Percentiles rank a stretch among this genome's conserved stretches.
These are phyloP conservation scores for Suillus americanus DNA, from an alignment of 768 basidiomycete genomes.

Conservation along the genomic window DNA sequence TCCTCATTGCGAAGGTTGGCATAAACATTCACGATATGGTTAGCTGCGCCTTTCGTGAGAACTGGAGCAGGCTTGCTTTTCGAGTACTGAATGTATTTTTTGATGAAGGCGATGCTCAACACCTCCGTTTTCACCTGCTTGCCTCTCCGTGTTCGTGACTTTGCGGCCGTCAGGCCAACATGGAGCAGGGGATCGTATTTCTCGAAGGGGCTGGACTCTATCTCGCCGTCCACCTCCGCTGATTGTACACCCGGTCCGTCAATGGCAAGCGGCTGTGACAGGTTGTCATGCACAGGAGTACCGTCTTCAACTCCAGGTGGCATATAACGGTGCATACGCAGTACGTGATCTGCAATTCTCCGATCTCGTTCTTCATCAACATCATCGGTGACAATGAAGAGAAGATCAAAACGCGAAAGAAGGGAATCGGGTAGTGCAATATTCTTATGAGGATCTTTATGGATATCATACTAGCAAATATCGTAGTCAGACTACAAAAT, in stretches of 20 bases:
- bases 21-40: conserved; percentile 91
- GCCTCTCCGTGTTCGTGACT: conserved; percentile 53
- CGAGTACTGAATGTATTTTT: conserved; percentile 98
- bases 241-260: conserved; percentile 61
- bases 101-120: conserved; percentile 90
- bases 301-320: conserved; percentile 97
- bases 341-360: conserved; percentile 94
- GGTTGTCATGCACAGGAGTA: conserved; percentile 83
- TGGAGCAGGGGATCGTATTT: conserved; percentile 96
- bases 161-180: conserved; percentile 62
- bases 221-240: conserved; percentile 37
- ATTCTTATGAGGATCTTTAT: conserved; percentile 99
- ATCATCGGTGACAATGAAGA: conserved; percentile 98
- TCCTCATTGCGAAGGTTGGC: conserved; percentile 90
- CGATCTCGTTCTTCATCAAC: conserved; percentile 94
- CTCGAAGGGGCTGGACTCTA: conserved; percentile 76
- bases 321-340: conserved; percentile 95
- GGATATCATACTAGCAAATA: conserved; percentile 86
- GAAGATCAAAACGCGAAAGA: conserved; percentile 95
- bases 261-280: conserved; percentile 84
- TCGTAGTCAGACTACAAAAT: conserved; percentile 15
- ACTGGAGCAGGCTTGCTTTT: conserved; percentile 85
- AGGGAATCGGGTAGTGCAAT: conserved; percentile 98
- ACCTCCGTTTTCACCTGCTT: conserved; percentile 76
- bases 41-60: conserved; percentile 90